Conservation (phyloP, 2,329 filamentous ascomycete species). For the Fusarium sp. region DNA sequence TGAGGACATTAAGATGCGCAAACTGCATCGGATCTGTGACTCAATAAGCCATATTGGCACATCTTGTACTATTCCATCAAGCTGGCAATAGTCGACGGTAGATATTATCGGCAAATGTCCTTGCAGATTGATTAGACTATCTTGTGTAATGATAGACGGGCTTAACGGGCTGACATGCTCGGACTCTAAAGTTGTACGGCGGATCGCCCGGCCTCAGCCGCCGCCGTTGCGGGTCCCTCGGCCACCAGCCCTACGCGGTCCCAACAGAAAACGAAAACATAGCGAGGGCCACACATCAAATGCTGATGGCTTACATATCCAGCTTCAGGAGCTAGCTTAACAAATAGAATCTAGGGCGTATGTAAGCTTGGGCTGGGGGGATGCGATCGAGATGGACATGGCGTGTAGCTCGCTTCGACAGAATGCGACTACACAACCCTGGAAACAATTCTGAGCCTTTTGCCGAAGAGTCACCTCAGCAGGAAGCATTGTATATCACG, state of each 20-base stretch:
- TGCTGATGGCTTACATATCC: constrained; percentile 7
- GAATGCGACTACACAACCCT: background rate
- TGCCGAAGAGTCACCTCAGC: constrained; percentile 8
- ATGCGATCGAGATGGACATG: constrained; percentile 11
- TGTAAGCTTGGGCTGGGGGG: background rate
- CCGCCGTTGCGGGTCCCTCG: constrained; percentile 30
- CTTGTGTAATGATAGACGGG: background rate
- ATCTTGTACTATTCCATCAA: background rate
- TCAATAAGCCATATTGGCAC: background rate
- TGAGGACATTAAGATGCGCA: constrained; percentile 4
- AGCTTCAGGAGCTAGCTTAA: constrained; percentile 3
- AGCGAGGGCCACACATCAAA: background rate
- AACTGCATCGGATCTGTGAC: constrained; percentile 8
- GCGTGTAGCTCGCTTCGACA: constrained; percentile 2
- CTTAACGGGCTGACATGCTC: constrained; percentile 9
- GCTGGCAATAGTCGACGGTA: background rate
- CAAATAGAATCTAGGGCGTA: background rate
- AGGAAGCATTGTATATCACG: constrained; percentile 1
- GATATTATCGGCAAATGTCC: background rate
- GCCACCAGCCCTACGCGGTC: constrained; percentile 38
- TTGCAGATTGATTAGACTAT: background rate
- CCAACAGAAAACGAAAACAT: constrained; percentile 9
- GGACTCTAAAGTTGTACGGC: constrained; percentile 22
- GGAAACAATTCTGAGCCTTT: constrained; percentile 8
- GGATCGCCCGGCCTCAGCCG: constrained; percentile 40